phyloP scores from a whole-genome alignment of 208 protist species.

The Entamoeba nuttalli region DNA sequence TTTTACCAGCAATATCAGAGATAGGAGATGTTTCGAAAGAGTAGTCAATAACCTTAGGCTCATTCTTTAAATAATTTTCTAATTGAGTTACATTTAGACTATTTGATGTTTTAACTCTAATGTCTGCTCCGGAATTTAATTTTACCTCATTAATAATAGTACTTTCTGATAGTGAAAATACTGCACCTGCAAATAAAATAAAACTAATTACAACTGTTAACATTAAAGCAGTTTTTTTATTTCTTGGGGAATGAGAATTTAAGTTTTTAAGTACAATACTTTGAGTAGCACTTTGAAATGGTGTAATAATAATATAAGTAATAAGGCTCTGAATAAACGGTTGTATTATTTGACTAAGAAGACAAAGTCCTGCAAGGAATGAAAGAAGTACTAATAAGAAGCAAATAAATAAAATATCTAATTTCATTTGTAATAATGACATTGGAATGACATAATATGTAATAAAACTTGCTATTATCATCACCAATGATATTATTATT shows the following conservation, averaged over 20 bases:
- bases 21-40: background rate
- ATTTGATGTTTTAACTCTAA: background rate
- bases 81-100: background rate
- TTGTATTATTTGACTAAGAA: slow-evolving; percentile 59
- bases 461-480: slow-evolving; percentile 64
- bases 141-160: background rate
- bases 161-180: background rate
- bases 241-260: slow-evolving; percentile 55
- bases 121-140: background rate
- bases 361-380: slow-evolving; percentile 68
- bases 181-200: slow-evolving; percentile 32
- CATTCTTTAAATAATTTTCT: background rate
- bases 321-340: slow-evolving; percentile 46
- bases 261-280: slow-evolving; percentile 69
- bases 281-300: slow-evolving; percentile 46
- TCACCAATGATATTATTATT: slow-evolving; percentile 48
- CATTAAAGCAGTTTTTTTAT: slow-evolving; percentile 76
- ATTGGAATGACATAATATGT: slow-evolving; percentile 76
- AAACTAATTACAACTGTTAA: slow-evolving; percentile 65
- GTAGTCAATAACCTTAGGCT: background rate
- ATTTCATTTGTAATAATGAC: slow-evolving; percentile 48
- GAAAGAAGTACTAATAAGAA: slow-evolving; percentile 5
- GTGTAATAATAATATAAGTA: slow-evolving; percentile 62
- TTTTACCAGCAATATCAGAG: background rate
- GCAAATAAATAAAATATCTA: background rate